These are phyloP conservation scores for Benincasa hispida DNA, from an alignment of 306 rosid species.

Conservation along the genomic window DNA sequence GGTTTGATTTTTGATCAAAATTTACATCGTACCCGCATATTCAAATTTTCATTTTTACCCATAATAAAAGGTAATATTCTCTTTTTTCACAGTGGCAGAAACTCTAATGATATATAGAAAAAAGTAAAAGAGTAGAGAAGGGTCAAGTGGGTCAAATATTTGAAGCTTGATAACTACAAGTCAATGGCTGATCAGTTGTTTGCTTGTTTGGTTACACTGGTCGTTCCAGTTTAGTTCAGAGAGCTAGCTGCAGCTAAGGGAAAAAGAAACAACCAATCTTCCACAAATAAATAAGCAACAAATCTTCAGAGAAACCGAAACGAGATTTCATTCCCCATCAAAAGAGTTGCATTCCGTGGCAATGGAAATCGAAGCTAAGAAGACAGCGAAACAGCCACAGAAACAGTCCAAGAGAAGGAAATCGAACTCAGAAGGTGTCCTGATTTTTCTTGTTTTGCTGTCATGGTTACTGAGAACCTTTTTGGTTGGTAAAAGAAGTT, in stretches of 20 bases:
- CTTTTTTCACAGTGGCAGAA: background rate
- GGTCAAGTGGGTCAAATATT: background rate
- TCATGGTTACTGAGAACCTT: background rate
- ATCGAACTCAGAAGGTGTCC: background rate
- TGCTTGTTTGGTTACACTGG: background rate
- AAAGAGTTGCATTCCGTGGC: background rate
- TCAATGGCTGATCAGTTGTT: background rate
- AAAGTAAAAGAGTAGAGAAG: background rate
- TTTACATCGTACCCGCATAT: background rate
- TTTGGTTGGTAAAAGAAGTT: background rate
- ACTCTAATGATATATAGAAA: background rate
- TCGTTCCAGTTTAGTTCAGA: background rate
- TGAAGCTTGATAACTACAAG: background rate
- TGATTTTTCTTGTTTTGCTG: background rate
- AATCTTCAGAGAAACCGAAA: background rate
- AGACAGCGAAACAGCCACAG: background rate
- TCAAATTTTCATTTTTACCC: background rate
- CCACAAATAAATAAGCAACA: background rate
- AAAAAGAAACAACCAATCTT: background rate
- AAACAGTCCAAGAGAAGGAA: background rate
- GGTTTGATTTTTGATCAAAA: too few relatives aligned
- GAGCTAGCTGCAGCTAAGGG: background rate
- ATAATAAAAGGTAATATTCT: background rate
- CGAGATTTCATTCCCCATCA: background rate
- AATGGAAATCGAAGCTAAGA: background rate